A percentile compares a stretch with the other conserved stretches of the same genome.
phyloP scores from a whole-genome alignment of 192 early-diverging fungal genomes.

The Entomortierella lignicola region DNA sequence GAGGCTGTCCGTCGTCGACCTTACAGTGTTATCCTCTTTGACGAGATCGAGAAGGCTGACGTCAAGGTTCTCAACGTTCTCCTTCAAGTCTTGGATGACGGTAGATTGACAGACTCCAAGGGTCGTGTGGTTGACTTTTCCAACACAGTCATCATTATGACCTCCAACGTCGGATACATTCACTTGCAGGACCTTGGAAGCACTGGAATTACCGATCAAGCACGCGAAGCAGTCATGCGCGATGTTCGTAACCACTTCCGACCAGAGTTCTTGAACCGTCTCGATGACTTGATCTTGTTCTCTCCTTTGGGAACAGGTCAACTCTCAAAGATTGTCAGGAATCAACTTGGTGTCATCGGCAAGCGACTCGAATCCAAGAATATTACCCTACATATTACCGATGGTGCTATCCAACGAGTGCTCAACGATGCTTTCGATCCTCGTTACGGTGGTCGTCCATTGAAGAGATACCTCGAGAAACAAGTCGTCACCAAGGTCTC shows the following conservation, averaged over 20 bases:
- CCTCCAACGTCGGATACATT: slow-evolving; percentile 85
- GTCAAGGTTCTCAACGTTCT: slow-evolving; percentile 81
- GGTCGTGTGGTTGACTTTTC: slow-evolving; percentile 94
- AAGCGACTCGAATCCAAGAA: slow-evolving; percentile 78
- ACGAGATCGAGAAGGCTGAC: slow-evolving; percentile 99
- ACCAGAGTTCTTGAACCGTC: slow-evolving; percentile 96
- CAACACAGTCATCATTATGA: slow-evolving; percentile 97
- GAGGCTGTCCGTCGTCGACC: slow-evolving; percentile 92
- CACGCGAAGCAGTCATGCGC: slow-evolving; percentile 75
- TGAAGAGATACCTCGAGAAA: slow-evolving; percentile 89
- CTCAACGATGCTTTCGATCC: slow-evolving; percentile 87
- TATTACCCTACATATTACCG: slow-evolving; percentile 78
- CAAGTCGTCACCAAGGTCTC: slow-evolving; percentile 86
- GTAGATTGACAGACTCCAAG: slow-evolving; percentile 90
- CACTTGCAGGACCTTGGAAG: slow-evolving; percentile 45
- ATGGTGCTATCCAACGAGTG: slow-evolving; percentile 78
- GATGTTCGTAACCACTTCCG: slow-evolving; percentile 86
- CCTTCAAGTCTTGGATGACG: slow-evolving; percentile 93
- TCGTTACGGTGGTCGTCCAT: slow-evolving; percentile 94
- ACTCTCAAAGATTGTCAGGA: slow-evolving; percentile 75
- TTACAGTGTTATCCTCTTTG: slow-evolving; percentile 95
- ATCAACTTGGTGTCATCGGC: slow-evolving; percentile 70
- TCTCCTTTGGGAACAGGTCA: slow-evolving; percentile 73
- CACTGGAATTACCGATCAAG: slow-evolving; percentile 46
- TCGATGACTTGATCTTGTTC: slow-evolving; percentile 95